Base-by-base conservation (phyloP, 495 filamentous ascomycete species). In the Trypethelium eluteriae region DNA sequence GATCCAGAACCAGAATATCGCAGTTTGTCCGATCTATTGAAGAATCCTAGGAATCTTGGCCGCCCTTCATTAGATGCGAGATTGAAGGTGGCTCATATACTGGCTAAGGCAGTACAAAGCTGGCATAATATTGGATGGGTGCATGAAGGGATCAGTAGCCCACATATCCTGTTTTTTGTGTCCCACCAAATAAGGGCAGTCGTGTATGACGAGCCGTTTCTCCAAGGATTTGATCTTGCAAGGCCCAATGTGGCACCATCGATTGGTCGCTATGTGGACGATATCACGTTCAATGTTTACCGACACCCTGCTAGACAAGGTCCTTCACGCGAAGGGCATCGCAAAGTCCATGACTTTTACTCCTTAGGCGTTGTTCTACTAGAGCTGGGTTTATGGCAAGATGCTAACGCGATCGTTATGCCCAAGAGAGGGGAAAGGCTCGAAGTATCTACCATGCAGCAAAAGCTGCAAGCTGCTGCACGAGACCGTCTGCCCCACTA, bases 201-300 rank as follows among this genome's bases (percentile, higher is more conserved):
- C 16, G 49, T 5, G 0, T 53, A 53, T 53, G 49, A 53, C n/a
- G 10, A 53, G 49, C 49, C 49, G 5, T 53, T 53, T 18, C n/a
- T 53, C 10, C 49, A 53, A 53, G 49, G 49, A 5, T 53, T 53
- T 18, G 49, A 53, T 53, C 49, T 53, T 53, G 49, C 49, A 12
- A 12, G 49, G 25, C 49, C 49, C 9, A 18, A 18, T 5, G 12
- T 53, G 9, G 49, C 10, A 14, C 49, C 49, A 18, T 53, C 49
- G 5, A 53, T 53, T 5, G 49, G 49, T 14, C 49, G 16, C n/a
- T 53, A 53, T 18, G 49, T 53, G 5, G 49, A 53, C 5, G 49
- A 53, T 18, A 18, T 53, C 49, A 18, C 49, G 10, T 53, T 53
- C n/a, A 53, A 53, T 2, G 49, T 53, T 18, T 53, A 53, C 49